Percentiles rank a stretch among this genome's conserved stretches.
phyloP scores from a whole-genome alignment of 768 basidiomycete species.

The Thelephora ganbajun region DNA sequence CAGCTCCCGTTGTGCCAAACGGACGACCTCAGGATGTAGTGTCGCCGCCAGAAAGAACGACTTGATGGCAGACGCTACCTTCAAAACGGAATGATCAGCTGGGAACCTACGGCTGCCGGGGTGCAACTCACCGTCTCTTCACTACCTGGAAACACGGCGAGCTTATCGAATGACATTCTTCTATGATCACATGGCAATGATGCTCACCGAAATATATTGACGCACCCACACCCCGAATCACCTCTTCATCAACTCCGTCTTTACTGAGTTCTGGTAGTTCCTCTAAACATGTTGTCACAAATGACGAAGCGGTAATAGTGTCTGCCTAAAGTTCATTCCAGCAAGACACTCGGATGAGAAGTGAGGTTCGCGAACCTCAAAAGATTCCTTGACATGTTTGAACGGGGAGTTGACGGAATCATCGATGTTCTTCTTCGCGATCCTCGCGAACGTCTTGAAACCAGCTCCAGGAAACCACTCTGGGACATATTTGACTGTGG shows the following conservation, averaged over 20 bases:
- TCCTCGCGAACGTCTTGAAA: constrained; percentile 7
- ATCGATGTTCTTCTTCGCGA: constrained; percentile 3
- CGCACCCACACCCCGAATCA: constrained; percentile 10
- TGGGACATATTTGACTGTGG: constrained; percentile 9
- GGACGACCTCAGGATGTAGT: constrained; percentile 11
- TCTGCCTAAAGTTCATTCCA: not conserved
- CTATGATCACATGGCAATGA: not conserved
- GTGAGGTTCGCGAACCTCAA: constrained; percentile 19
- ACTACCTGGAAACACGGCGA: not conserved
- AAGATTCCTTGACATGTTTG: constrained; percentile 8
- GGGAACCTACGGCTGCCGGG: not conserved
- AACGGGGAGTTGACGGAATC: constrained; percentile 6
- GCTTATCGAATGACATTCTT: not conserved
- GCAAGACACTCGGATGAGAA: not conserved
- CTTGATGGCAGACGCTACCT: constrained; percentile 6
- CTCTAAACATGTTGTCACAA: constrained; percentile 35
- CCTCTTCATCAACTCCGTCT: constrained; percentile 12
- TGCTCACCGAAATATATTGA: not conserved
- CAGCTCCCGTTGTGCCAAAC: constrained; percentile 13
- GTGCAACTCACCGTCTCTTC: constrained; percentile 4
- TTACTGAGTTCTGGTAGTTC: constrained; percentile 1
- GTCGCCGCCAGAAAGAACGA: constrained; percentile 11
- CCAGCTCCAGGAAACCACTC: constrained; percentile 11
- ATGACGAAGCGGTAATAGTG: not conserved
- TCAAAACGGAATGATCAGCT: not conserved